phyloP scores from a whole-genome alignment of 306 rosid genomes.

The Mimosa pudica region DNA sequence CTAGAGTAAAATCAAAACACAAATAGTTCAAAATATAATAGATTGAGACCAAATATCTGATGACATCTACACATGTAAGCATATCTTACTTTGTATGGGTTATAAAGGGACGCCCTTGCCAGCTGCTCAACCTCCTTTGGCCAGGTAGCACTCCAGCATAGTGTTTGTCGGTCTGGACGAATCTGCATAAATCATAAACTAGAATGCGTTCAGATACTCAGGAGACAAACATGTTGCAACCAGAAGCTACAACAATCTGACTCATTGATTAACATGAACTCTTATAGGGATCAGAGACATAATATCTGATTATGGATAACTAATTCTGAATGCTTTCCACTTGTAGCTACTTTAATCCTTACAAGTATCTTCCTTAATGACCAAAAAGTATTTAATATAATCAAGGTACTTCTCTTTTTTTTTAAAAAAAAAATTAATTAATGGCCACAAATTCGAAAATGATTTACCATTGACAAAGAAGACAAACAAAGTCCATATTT shows the following conservation, averaged over 20 bases:
- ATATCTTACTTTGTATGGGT: constrained; percentile 81
- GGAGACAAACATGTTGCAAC: constrained; percentile 12
- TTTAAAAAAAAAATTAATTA: neutral
- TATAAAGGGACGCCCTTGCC: constrained; percentile 85
- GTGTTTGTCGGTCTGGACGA: constrained; percentile 93
- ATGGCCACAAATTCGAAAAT: neutral
- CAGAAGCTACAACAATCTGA: constrained; percentile 11
- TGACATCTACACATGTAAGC: constrained; percentile 24
- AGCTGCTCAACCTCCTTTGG: constrained; percentile 97
- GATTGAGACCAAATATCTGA: constrained; percentile 23
- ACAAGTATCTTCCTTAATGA: neutral
- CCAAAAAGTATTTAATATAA: neutral
- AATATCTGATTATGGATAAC: neutral
- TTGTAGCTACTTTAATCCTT: neutral
- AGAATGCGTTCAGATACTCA: constrained; percentile 26
- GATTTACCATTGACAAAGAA: neutral
- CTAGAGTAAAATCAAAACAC: constrained; percentile 2
- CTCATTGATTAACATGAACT: constrained; percentile 1
- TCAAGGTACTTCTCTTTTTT: neutral
- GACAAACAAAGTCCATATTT: neutral
- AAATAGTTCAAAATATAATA: constrained; percentile 24
- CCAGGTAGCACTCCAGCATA: constrained; percentile 99
- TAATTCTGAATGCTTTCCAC: neutral
- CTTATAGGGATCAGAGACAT: neutral
- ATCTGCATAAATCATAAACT: constrained; percentile 50